Base-by-base conservation (phyloP, 225 moss, liverwort and hornwort species). In the Rhytidiadelphus loreus region DNA sequence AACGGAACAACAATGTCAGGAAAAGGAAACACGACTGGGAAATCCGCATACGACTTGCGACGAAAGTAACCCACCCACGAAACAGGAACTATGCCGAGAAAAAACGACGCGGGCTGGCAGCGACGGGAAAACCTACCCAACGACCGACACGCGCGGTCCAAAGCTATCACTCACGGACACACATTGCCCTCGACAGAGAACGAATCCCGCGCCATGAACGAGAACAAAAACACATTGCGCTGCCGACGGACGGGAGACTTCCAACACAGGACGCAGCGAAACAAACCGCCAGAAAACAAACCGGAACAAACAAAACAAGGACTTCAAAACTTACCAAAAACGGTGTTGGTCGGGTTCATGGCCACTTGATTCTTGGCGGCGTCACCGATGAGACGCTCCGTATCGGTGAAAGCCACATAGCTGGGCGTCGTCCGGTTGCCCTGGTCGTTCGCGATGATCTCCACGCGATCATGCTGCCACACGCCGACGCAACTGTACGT, bases 391-490 rank as follows among this genome's bases (percentile, higher is more conserved):
- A 88, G 85, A 12, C 88, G 88, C 90, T 90, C 88, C 12, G 82
- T 91, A 7, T 91, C 91, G 4, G 86, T 91, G 86, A 91, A 91
- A 10, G 91, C 91, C 37, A 91, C 88, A 78, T 91, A 91, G 61
- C 91, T 91, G 24, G 91, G 91, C 12, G 91, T 91, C 7, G 88
- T 91, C 25, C 91, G 35, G 78, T 91, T 91, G 0, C 91, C 91
- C 88, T 91, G 88, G 71, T 91, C 88, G 20, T 93, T 93, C 11
- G 93, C 91, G 22, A 93, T 93, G 30, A 93, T 92, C 89, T 93
- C 92, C 24, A 90, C 88, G 39, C 91, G 91, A 63, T 91, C 91
- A 41, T 88, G 91, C 83, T 91, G 88, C 91, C 91, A 91, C 26
- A 91, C 88, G 9, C 91, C 88, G 4, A 93, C 92, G 55, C 93